These are phyloP conservation scores for Trichoderma brevicompactum DNA, from an alignment of 2,329 filamentous ascomycete species.

Conservation along the genomic window DNA sequence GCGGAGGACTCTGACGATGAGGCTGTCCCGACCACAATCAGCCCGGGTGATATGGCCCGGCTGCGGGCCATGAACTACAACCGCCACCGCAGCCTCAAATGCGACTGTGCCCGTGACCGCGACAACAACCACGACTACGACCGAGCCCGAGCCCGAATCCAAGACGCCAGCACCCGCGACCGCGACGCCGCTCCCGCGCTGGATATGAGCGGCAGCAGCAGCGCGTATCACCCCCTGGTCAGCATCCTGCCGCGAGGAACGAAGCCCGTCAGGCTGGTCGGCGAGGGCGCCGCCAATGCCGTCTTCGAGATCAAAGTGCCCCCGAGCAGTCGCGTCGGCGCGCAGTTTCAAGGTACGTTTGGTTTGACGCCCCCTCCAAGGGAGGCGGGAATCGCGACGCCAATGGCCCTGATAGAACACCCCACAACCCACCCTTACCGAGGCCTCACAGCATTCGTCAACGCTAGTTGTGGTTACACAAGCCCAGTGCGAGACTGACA, in stretches of 20 bases:
- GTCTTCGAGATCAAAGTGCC: conserved; percentile 65
- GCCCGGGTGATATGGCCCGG: conserved; percentile 34
- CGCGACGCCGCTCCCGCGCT: not conserved
- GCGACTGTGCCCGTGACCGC: not conserved
- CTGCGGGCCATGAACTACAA: conserved; percentile 32
- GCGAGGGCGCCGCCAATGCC: conserved; percentile 77
- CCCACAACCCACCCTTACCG: not conserved
- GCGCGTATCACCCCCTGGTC: conserved; percentile 30
- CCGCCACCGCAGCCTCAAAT: conserved; percentile 10
- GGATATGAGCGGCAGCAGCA: conserved; percentile 15
- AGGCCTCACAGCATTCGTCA: not conserved
- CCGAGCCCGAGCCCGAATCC: not conserved
- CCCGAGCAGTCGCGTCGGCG: conserved; percentile 31
- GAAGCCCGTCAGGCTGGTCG: conserved; percentile 50
- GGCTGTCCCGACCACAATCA: conserved; percentile 32
- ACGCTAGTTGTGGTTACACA: conserved; percentile 14
- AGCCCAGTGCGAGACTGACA: conserved; percentile 8
- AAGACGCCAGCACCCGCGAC: conserved; percentile 1
- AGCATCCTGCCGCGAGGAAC: conserved; percentile 43
- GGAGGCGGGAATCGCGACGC: not conserved
- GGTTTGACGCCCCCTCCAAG: too few species aligned
- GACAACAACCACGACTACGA: not conserved
- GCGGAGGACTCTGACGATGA: conserved; percentile 30
- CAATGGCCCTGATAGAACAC: not conserved
- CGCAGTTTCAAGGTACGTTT: conserved; percentile 40